Conservation (phyloP, 345 rosid genomes). For the Clausena lansium region DNA sequence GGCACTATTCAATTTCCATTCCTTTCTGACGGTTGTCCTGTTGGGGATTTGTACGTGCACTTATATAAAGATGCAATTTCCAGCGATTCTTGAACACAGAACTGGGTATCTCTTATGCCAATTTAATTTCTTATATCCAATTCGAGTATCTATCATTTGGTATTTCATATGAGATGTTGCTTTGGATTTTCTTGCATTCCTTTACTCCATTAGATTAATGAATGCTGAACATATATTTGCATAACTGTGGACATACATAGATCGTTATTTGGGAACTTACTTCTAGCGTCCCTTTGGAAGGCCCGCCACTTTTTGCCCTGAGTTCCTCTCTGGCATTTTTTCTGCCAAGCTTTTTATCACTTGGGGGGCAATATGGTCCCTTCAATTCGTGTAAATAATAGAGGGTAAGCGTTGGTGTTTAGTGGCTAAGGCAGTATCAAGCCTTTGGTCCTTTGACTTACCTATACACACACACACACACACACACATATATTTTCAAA, state of each 20-base stretch:
- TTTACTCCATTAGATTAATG: neutral
- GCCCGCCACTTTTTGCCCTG: neutral
- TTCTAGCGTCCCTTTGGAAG: neutral
- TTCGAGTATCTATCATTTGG: neutral
- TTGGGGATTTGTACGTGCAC: slow-evolving; percentile 90
- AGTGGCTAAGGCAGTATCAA: neutral
- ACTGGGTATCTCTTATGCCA: slow-evolving; percentile 52
- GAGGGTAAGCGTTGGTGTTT: too few species aligned
- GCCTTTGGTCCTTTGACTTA: neutral
- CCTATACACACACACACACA: too few species aligned
- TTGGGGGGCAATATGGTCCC: too few species aligned
- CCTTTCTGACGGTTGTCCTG: slow-evolving; percentile 78
- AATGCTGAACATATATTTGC: neutral
- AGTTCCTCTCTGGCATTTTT: neutral
- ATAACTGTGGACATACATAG: too few species aligned
- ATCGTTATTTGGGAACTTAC: too few species aligned
- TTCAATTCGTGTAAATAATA: too few species aligned
- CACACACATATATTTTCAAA: too few species aligned
- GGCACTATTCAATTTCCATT: slow-evolving; percentile 93
- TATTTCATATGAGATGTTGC: neutral
- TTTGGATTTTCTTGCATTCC: too few species aligned
- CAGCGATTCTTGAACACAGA: slow-evolving; percentile 84
- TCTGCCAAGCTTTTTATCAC: neutral
- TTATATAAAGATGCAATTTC: slow-evolving; percentile 90
- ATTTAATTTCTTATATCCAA: neutral